Conservation (phyloP, 768 basidiomycete species). For the Hypholoma sublateritium region DNA sequence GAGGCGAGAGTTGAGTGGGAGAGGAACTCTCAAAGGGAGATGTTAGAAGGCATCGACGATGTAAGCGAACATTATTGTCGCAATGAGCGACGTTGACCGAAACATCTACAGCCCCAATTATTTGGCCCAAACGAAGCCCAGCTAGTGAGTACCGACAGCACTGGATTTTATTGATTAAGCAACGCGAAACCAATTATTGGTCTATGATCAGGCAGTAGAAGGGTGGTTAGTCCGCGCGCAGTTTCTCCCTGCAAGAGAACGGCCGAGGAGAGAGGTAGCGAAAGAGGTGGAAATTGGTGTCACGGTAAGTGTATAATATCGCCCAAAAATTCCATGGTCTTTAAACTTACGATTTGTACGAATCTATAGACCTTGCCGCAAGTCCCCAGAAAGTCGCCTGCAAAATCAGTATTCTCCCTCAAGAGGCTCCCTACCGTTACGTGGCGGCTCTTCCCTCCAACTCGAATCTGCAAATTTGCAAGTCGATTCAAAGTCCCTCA, state of each 20-base stretch:
- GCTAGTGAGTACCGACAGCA: neutral
- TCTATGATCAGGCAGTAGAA: neutral
- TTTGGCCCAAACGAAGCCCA: constrained; percentile 1
- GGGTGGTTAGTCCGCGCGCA: constrained; percentile 1
- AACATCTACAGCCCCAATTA: neutral
- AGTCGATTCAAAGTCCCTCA: no score
- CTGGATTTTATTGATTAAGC: neutral
- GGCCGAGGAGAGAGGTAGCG: neutral
- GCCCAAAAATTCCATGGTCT: neutral
- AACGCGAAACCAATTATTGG: neutral
- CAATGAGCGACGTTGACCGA: neutral
- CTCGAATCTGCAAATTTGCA: no score
- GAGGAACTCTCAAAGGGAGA: neutral
- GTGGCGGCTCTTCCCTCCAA: no score
- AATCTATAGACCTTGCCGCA: no score
- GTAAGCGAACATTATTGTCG: neutral
- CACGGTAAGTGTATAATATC: neutral
- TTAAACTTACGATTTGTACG: neutral
- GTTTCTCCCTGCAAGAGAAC: constrained; percentile 2
- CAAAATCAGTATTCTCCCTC: no score
- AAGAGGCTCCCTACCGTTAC: no score
- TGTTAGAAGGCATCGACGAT: constrained; percentile 1
- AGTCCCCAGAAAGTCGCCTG: no score
- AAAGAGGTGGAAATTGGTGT: neutral
- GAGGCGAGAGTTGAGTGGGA: constrained; percentile 4